Evolutionary conservation across 176 grass and related monocot genomes (phyloP), one percentile per base, ranked within the genome.

Genomic region (Zoysia japonica): DNA sequence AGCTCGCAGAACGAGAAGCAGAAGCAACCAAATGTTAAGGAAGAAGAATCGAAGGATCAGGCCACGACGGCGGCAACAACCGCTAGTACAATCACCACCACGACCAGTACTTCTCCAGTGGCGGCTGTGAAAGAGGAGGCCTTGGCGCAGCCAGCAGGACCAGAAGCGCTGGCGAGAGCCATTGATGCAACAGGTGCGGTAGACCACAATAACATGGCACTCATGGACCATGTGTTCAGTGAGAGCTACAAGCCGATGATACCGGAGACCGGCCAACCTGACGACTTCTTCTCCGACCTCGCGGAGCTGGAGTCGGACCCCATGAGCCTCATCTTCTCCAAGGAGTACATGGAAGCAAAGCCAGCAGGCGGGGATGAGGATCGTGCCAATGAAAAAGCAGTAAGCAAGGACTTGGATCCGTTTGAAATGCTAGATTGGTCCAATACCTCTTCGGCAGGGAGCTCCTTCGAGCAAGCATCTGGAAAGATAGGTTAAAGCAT

Each of bases 241-340:
- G 86, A 89, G 64, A 86, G 82, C 83, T 91, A 94, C 77, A 92
- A 85, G 67, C 84, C 78, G 16, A 91, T 90, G 89, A 91, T 94
- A 49, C 88, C 92, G 1, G 95, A 89, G 19, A 65, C 95, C 4
- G 68, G 87, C 9, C 92, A 94, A 9, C 52, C 88, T 3, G 90
- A 94, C 36, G 92, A 98, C 68, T 92, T 98, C 84, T 98, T 98
- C 16, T 86, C 91, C 0, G 89, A 92, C 73, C 87, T 98, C 15
- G 86, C 88, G 11, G 95, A 89, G 89, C 52, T 98, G 54, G 95
- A 98, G 78, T 78, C 87, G 5, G 89, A 98, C 51, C 92, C 95
- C 56, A 92, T 98, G 88, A 94, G 83, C 70, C 81, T 94, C 9
- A 93, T 98, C 65, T 94, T 94, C 87, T 94, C 95, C 68, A 90